Base-by-base conservation (phyloP, 2,329 filamentous ascomycete genomes). In the Dichotomopilus funicola region DNA sequence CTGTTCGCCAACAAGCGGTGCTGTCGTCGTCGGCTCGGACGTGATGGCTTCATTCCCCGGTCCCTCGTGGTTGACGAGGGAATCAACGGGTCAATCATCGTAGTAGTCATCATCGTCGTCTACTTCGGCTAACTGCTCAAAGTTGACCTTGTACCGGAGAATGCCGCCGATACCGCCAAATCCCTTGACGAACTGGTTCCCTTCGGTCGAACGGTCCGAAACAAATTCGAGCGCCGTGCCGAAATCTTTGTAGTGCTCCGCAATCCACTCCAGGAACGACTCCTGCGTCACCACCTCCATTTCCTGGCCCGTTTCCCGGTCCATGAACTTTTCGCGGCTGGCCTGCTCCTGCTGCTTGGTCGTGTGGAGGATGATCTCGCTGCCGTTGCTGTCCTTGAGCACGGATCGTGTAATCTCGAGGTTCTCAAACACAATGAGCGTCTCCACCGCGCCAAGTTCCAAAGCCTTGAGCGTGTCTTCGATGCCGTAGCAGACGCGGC, bases 61-160 rank as follows among this genome's bases (percentile, higher is more conserved):
- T 83, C 87, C 91, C 91, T 95, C 91, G 89, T 85, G 80, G 72
- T 77, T 72, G 75, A 86, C 88, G 88, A 92, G 89, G 89, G 82
- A 80, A 79, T 89, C 83, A 83, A 85, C 83, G 81, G 86, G 88
- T 92, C 88, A 92, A 94, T 95, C 80, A 74, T 83, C 81, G 76
- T 92, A 96, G 75, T 92, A 92, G 72, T 97, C 92, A 74, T 91
- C 88, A 71, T 94, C 88, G 72, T 95, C 91, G 69, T 88, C 85
- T 69, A 88, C 81, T 72, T 97, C 94, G 73, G 87, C 88, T 74
- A 99, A 82, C 75, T 99, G 95, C 77, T 99, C 95, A 77, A 99
- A 99, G 80, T 99, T 99, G 80, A 99, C 90, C 80, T 96, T 96
- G 85, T 99, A 99, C 66, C 94, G 91, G 71, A 99, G 85, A 68